phyloP scores from a whole-genome alignment of 495 filamentous ascomycete species.

The Glutinoglossum americanum region DNA sequence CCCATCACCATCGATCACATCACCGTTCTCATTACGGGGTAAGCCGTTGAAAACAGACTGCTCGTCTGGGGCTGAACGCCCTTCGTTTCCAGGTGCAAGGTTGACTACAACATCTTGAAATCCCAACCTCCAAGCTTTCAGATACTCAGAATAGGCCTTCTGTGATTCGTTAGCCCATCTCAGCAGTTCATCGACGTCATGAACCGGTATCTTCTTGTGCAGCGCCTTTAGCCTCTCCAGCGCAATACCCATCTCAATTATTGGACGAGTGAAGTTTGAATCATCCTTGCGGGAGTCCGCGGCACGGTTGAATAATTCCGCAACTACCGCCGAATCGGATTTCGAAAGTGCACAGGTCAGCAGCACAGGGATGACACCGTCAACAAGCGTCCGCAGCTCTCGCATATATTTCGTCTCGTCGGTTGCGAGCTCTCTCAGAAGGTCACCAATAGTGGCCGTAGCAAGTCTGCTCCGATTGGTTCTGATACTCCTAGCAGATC shows the following conservation, averaged over 20 bases:
- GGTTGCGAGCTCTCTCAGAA: conserved; percentile 58
- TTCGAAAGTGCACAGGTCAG: conserved; percentile 65
- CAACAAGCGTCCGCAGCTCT: conserved; percentile 81
- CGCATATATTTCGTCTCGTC: conserved; percentile 85
- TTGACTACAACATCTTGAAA: conserved; percentile 94
- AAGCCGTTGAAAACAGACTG: conserved; percentile 38
- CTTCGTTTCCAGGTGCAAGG: conserved; percentile 37
- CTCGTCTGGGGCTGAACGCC: background rate
- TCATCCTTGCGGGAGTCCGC: conserved; percentile 29
- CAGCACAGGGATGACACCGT: conserved; percentile 88
- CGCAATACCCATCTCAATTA: conserved; percentile 83
- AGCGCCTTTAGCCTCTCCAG: conserved; percentile 63
- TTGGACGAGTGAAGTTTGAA: conserved; percentile 56
- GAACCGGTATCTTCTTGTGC: conserved; percentile 58
- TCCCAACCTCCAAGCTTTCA: conserved; percentile 76
- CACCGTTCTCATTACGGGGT: conserved; percentile 55
- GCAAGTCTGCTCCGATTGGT: conserved; percentile 34
- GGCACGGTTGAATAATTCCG: conserved; percentile 35
- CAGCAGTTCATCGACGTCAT: conserved; percentile 43
- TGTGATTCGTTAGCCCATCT: conserved; percentile 61
- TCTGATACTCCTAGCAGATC: conserved; percentile 26
- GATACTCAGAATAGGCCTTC: conserved; percentile 66
- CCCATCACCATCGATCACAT: conserved; percentile 54
- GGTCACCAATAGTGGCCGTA: conserved; percentile 43
- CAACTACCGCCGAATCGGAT: conserved; percentile 39